phyloP scores from a whole-genome alignment of 2,329 filamentous ascomycete genomes.

The Paraphoma chrysanthemicola region DNA sequence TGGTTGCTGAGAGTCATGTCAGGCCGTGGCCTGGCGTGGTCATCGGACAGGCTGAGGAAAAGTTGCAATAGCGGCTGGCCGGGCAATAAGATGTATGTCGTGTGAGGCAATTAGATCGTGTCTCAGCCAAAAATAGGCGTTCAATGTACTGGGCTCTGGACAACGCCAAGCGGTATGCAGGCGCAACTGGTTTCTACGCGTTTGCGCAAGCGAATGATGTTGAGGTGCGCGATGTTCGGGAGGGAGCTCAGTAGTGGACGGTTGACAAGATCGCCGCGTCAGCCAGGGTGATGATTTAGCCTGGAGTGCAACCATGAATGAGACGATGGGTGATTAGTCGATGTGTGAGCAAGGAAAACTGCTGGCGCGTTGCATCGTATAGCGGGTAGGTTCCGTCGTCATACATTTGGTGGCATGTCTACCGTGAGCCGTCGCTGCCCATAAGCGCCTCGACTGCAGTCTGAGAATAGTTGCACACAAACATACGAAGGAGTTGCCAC shows the following conservation, averaged over 20 bases:
- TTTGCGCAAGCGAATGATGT: conserved; percentile 14
- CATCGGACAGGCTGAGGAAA: conserved; percentile 19
- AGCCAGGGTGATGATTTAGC: conserved; percentile 18
- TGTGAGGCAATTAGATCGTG: conserved; percentile 26
- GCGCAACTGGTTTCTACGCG: conserved; percentile 21
- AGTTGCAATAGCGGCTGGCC: conserved; percentile 24
- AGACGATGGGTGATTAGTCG: conserved; percentile 18
- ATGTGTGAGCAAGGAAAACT: conserved; percentile 18
- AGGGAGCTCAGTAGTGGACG: conserved; percentile 17
- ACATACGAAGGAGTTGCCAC: conserved; percentile 4
- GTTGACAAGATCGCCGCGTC: conserved; percentile 19
- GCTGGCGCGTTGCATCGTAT: conserved; percentile 17
- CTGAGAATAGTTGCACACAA: not conserved
- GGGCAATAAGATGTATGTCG: conserved; percentile 18
- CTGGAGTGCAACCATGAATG: conserved; percentile 17
- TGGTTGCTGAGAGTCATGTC: not conserved
- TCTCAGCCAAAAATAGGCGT: conserved; percentile 31
- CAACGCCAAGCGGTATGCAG: conserved; percentile 18
- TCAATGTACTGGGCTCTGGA: conserved; percentile 16
- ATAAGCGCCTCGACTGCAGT: conserved; percentile 8
- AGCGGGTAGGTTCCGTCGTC: conserved; percentile 17
- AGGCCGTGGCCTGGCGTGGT: conserved; percentile 9
- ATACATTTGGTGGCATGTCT: conserved; percentile 19
- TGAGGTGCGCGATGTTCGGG: not conserved
- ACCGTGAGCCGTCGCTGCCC: conserved; percentile 6